A percentile compares a stretch with the other conserved stretches of the same genome.
Evolutionary conservation across 352 stramenopile genomes (phyloP).

Genomic region (Globisporangium rhizosaccharum): DNA sequence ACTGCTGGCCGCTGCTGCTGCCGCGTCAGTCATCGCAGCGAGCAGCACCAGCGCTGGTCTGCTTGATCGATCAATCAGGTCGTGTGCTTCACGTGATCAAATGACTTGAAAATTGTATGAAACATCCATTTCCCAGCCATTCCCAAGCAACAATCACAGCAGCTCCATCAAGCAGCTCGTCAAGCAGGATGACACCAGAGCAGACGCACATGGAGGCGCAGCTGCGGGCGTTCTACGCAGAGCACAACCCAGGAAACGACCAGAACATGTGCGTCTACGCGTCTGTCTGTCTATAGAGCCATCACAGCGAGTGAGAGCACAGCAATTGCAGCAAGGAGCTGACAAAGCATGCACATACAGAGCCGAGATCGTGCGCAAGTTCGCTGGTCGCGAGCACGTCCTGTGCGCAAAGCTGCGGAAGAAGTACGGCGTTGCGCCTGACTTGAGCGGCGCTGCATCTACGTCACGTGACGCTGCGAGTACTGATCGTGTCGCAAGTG

Average conservation of each 20-base stretch:
- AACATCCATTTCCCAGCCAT: no score
- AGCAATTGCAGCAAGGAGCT: not conserved
- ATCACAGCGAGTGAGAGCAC: no score
- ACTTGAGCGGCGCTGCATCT: conserved; percentile 13
- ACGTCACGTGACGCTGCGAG: not conserved
- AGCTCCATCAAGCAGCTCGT: not conserved
- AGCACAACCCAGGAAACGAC: conserved; percentile 68
- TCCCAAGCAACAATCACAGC: no score
- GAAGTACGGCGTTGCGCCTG: conserved; percentile 65
- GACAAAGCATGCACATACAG: conserved; percentile 14
- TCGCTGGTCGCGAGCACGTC: conserved; percentile 46
- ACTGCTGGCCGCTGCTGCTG: no score
- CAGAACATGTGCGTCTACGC: conserved; percentile 61
- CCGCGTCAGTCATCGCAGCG: no score
- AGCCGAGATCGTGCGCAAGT: conserved; percentile 69
- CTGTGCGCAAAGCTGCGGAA: conserved; percentile 69
- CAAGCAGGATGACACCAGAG: not conserved
- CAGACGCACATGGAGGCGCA: conserved; percentile 32
- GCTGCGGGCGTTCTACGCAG: conserved; percentile 67
- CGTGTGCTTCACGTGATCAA: no score
- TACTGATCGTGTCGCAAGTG: no score
- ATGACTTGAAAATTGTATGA: no score
- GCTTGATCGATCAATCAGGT: no score
- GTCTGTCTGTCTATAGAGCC: not conserved
- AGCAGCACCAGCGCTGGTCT: no score